phyloP scores from a whole-genome alignment of 257 asterid species.

The Anisodus acutangulus region DNA sequence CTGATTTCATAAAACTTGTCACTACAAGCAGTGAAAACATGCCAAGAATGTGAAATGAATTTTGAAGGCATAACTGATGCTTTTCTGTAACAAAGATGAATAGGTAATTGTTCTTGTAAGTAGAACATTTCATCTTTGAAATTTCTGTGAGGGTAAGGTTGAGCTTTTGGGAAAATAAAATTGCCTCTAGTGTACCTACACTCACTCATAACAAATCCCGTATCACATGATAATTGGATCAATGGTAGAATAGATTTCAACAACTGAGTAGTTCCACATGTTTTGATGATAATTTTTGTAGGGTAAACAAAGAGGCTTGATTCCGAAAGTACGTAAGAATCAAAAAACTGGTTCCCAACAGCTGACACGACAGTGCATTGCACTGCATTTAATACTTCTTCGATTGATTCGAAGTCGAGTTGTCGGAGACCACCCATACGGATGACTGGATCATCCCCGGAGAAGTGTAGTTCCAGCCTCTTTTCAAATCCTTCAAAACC shows the following conservation, averaged over 20 bases:
- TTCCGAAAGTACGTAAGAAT: slow-evolving; percentile 81
- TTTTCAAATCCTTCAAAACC: slow-evolving; percentile 98
- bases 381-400: slow-evolving; percentile 75
- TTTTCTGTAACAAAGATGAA: slow-evolving; percentile 51
- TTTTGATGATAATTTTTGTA: slow-evolving; percentile 81
- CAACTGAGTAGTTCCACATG: slow-evolving; percentile 93
- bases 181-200: slow-evolving; percentile 93
- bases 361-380: slow-evolving; percentile 96
- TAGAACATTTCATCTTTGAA: slow-evolving; percentile 74
- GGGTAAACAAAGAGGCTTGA: slow-evolving; percentile 92
- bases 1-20: slow-evolving; percentile 41
- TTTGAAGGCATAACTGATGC: slow-evolving; percentile 68
- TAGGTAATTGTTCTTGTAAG: slow-evolving; percentile 62
- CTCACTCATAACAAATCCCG: slow-evolving; percentile 66
- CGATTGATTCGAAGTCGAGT: slow-evolving; percentile 58
- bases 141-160: slow-evolving; percentile 78
- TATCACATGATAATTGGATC: slow-evolving; percentile 47
- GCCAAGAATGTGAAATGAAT: slow-evolving; percentile 76
- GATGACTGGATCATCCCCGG: slow-evolving; percentile 65
- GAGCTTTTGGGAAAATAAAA: slow-evolving; percentile 88
- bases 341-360: slow-evolving; percentile 71
- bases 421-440: slow-evolving; percentile 69
- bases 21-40: slow-evolving; percentile 67
- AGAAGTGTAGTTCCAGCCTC: slow-evolving; percentile 81
- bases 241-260: slow-evolving; percentile 74